phyloP scores from a whole-genome alignment of 2,329 filamentous ascomycete species.

The Dactylellina leptospora region DNA sequence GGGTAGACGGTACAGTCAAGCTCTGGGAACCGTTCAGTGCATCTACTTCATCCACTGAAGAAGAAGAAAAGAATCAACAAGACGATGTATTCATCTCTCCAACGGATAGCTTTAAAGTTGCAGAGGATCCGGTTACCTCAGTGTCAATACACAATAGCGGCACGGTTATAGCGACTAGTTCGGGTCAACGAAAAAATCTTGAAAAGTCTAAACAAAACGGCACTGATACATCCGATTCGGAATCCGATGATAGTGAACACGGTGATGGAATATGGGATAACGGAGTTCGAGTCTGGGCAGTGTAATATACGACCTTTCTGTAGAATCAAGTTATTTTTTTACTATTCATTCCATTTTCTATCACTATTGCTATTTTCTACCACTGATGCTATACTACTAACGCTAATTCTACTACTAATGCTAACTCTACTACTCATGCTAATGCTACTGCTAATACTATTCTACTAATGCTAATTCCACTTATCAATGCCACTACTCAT shows the following conservation, averaged over 20 bases:
- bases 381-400: no score
- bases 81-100: slow-evolving; percentile 56
- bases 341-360: not conserved
- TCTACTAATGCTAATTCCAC: no score
- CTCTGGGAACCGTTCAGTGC: slow-evolving; percentile 58
- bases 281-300: slow-evolving; percentile 21
- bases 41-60: slow-evolving; percentile 31
- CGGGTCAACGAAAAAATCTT: slow-evolving; percentile 58
- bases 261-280: slow-evolving; percentile 28
- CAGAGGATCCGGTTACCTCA: slow-evolving; percentile 59
- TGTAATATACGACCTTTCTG: slow-evolving; percentile 11
- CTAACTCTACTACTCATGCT: no score
- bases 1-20: slow-evolving; percentile 62
- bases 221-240: not conserved
- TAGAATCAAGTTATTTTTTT: no score
- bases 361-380: not conserved
- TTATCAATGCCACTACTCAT: no score
- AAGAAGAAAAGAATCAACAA: slow-evolving; percentile 51
- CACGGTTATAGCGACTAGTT: slow-evolving; percentile 60
- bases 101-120: slow-evolving; percentile 58
- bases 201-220: no score
- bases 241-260: not conserved
- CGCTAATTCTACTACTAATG: no score
- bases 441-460: no score
- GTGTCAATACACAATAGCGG: slow-evolving; percentile 59